These are phyloP conservation scores for Lepiota brunneoincarnata DNA, from an alignment of 768 basidiomycete genomes.

Conservation along the genomic window DNA sequence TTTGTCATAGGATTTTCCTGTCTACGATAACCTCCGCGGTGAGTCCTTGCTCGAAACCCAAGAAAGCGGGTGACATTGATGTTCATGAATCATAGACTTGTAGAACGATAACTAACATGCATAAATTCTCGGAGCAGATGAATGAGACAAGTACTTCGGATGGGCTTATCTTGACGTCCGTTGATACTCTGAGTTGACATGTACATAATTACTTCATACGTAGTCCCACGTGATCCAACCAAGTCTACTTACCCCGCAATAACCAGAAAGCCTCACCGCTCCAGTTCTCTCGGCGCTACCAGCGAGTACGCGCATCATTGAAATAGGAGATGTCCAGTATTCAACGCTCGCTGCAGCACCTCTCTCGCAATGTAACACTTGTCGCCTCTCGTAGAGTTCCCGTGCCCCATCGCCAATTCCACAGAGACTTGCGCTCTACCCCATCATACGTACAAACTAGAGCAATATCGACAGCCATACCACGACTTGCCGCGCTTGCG, in stretches of 20 bases:
- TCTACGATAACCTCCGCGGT: slow-evolving; percentile 11
- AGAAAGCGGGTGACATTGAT: background rate
- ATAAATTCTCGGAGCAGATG: background rate
- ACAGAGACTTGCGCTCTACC: background rate
- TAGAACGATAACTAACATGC: slow-evolving; percentile 12
- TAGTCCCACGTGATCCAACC: background rate
- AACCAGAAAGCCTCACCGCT: too few relatives aligned
- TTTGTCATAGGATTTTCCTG: slow-evolving; percentile 3
- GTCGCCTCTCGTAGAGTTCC: background rate
- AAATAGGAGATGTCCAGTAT: slow-evolving; percentile 6
- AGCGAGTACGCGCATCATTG: background rate
- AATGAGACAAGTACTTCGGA: background rate
- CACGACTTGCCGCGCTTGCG: slow-evolving; percentile 33
- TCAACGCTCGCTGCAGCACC: background rate
- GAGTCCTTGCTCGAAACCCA: background rate
- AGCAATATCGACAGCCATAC: slow-evolving; percentile 20
- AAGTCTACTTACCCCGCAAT: background rate
- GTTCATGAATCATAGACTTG: slow-evolving; percentile 3
- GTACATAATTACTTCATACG: background rate
- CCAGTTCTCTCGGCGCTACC: background rate
- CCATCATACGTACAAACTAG: background rate
- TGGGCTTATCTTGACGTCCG: background rate
- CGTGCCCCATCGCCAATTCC: background rate
- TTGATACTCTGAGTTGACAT: background rate
- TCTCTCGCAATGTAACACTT: background rate